Percentiles rank a stretch among this genome's conserved stretches.
phyloP scores from a whole-genome alignment of 371 early-diverging fungal genomes.

The Mucor ambiguus region DNA sequence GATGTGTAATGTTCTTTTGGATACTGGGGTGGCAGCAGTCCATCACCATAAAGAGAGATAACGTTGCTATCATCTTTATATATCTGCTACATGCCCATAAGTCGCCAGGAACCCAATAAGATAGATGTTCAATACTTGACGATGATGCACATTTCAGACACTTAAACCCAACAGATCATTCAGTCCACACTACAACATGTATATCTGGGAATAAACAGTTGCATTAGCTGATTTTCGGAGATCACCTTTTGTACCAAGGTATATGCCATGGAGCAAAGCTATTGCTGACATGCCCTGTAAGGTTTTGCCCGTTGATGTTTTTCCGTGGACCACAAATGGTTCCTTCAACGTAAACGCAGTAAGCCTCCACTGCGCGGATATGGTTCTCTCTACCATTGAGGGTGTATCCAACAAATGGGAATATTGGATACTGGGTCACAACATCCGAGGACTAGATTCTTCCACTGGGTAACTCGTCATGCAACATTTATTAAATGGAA shows the following conservation, averaged over 20 bases:
- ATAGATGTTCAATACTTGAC: too few relatives aligned
- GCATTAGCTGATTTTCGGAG: constrained; percentile 4
- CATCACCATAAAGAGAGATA: too few relatives aligned
- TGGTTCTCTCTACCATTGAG: too few relatives aligned
- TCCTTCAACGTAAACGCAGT: too few relatives aligned
- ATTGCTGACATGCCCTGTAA: not conserved
- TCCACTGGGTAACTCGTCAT: not conserved
- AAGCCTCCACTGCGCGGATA: not conserved
- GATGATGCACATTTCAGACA: not conserved
- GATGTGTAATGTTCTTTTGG: too few relatives aligned
- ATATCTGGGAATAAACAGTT: not conserved
- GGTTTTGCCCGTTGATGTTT: not conserved
- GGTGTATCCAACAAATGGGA: too few relatives aligned
- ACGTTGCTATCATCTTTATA: too few relatives aligned
- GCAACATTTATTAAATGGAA: not conserved
- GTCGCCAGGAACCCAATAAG: too few relatives aligned
- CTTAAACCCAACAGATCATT: not conserved
- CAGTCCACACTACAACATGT: not conserved
- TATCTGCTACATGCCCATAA: too few relatives aligned
- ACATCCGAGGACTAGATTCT: not conserved
- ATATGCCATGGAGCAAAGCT: not conserved
- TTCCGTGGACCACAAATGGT: not conserved
- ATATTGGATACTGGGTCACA: not conserved
- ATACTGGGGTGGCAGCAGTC: too few relatives aligned
- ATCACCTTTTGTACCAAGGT: not conserved